Evolutionary conservation across 805 yeast genomes (phyloP).

Genomic region (Zygosaccharomyces bailii): DNA sequence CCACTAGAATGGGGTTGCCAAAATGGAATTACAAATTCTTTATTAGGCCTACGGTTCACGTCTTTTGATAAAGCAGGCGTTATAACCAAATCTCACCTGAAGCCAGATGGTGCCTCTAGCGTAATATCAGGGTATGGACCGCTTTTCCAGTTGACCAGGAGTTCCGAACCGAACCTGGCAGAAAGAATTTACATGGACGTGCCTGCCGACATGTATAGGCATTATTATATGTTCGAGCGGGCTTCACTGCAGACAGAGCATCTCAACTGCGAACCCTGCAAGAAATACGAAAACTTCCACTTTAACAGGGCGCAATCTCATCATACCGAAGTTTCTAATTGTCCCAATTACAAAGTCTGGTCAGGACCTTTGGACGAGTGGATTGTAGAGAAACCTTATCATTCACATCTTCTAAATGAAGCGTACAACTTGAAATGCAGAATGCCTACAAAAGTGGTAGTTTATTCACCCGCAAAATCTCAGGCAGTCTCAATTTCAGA

Average conservation of each 20-base stretch:
- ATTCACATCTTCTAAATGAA: constrained; percentile 1
- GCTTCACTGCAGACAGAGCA: background rate
- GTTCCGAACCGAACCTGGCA: constrained; percentile 1
- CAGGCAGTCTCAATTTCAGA: background rate
- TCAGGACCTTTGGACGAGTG: background rate
- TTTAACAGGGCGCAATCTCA: constrained; percentile 6
- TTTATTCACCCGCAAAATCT: background rate
- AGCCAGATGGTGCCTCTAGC: background rate
- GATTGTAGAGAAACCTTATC: background rate
- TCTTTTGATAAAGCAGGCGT: constrained; percentile 19
- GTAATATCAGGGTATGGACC: constrained; percentile 8
- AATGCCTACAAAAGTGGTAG: constrained; percentile 1
- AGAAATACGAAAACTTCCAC: constrained; percentile 15
- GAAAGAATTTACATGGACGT: constrained; percentile 5
- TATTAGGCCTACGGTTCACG: constrained; percentile 20
- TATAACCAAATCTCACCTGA: constrained; percentile 1
- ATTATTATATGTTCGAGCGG: constrained; percentile 5
- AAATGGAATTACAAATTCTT: constrained; percentile 5
- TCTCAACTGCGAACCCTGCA: constrained; percentile 9
- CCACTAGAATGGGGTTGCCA: constrained; percentile 16
- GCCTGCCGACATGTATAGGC: constrained; percentile 6
- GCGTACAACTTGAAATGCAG: background rate
- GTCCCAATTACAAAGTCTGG: constrained; percentile 1
- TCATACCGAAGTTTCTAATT: background rate
- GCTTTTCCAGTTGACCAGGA: constrained; percentile 1